A percentile compares a stretch with the other conserved stretches of the same genome.
Evolutionary conservation across 768 basidiomycete genomes (phyloP).

Genomic region (Auricularia heimuer): DNA sequence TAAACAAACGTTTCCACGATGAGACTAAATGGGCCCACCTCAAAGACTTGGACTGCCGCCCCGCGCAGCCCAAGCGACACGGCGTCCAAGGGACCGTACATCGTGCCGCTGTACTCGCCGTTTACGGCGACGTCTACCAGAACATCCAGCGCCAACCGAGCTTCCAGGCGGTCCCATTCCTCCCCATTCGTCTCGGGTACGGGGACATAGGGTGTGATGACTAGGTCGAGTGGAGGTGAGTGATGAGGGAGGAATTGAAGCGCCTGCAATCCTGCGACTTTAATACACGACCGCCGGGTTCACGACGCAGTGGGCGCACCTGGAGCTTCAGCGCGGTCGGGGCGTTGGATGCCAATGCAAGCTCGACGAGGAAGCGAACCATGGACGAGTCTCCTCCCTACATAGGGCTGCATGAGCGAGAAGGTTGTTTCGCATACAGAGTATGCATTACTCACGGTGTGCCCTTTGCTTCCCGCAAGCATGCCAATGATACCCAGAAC

Average conservation of each 20-base stretch:
- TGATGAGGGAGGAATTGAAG: neutral
- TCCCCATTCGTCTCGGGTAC: constrained; percentile 79
- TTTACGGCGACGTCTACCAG: constrained; percentile 76
- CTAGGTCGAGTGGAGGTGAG: neutral
- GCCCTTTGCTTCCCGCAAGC: constrained; percentile 65
- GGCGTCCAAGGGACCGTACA: constrained; percentile 41
- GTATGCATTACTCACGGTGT: constrained; percentile 35
- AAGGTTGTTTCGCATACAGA: too few relatives aligned
- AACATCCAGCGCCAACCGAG: constrained; percentile 70
- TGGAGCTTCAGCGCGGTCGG: constrained; percentile 82
- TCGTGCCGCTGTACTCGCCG: constrained; percentile 71
- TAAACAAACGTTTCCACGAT: neutral
- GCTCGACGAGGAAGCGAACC: constrained; percentile 73
- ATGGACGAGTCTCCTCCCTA: constrained; percentile 3
- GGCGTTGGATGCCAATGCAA: constrained; percentile 88
- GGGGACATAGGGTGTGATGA: constrained; percentile 61
- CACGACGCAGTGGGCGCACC: constrained; percentile 26
- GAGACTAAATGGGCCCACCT: constrained; percentile 38
- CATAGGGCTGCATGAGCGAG: neutral
- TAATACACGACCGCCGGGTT: neutral
- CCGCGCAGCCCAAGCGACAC: constrained; percentile 67
- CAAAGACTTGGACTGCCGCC: constrained; percentile 73
- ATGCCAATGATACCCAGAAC: constrained; percentile 79
- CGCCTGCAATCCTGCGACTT: neutral
- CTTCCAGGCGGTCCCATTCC: constrained; percentile 84